These are phyloP conservation scores for Coccinonectria pachysandricola DNA, from an alignment of 2,329 filamentous ascomycete species.

Conservation along the genomic window DNA sequence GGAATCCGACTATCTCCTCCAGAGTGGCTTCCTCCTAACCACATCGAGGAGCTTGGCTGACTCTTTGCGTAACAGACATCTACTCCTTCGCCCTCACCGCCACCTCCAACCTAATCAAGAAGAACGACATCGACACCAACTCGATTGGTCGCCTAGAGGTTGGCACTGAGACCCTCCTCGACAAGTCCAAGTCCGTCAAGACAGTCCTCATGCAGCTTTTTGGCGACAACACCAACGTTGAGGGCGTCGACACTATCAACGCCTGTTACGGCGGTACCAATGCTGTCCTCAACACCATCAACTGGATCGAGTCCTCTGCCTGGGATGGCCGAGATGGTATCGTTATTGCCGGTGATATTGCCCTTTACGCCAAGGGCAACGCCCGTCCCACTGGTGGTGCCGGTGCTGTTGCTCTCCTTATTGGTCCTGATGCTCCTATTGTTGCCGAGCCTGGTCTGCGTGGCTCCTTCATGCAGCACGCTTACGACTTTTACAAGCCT, in stretches of 20 bases:
- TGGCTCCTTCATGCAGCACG: constrained; percentile 72
- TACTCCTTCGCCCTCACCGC: constrained; percentile 77
- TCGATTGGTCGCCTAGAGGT: constrained; percentile 74
- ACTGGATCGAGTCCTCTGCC: constrained; percentile 78
- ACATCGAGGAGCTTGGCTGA: too few relatives aligned
- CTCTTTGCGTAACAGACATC: constrained; percentile 61
- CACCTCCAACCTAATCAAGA: constrained; percentile 65
- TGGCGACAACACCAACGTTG: constrained; percentile 71
- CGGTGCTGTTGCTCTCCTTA: constrained; percentile 67
- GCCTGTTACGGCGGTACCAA: constrained; percentile 84
- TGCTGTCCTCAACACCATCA: constrained; percentile 71
- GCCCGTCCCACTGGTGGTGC: constrained; percentile 74
- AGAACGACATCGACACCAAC: constrained; percentile 73
- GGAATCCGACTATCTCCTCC: too few relatives aligned
- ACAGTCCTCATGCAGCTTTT: constrained; percentile 82
- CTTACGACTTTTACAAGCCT: constrained; percentile 87
- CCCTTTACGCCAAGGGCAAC: constrained; percentile 74
- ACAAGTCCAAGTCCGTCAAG: constrained; percentile 90
- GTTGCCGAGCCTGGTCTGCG: constrained; percentile 70
- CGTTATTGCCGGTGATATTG: constrained; percentile 73
- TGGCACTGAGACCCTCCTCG: constrained; percentile 74
- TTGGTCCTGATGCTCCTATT: constrained; percentile 68
- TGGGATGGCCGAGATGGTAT: constrained; percentile 79
- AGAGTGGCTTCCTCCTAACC: too few relatives aligned
- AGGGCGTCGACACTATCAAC: constrained; percentile 75